Base-by-base conservation (phyloP, 129 eudicot species). In the Tagetes erecta region DNA sequence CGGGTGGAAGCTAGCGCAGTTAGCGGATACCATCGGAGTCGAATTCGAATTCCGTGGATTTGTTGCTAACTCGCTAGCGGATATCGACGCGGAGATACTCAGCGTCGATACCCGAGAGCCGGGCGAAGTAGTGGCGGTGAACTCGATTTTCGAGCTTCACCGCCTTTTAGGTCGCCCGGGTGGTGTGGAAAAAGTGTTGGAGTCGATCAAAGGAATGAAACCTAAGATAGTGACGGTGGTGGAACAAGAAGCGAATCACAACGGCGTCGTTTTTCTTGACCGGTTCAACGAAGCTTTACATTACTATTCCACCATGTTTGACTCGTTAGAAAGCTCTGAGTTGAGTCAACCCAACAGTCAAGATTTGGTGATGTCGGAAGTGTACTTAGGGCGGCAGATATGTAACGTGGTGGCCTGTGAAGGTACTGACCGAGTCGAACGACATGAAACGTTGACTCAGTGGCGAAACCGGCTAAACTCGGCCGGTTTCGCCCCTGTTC, bases 331-430 rank as follows among this genome's bases (percentile, higher is more conserved):
- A 76, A 80, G 90, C 30, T 82, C 89, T 55, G 97, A 86, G 78
- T 74, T 84, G 84, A 79, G 83, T 79, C 92, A 81, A 59, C 67
- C 88, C 5, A 72, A 57, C 68, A 73, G 78, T 60, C 87, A 83
- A 64, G 97, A 91, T 78, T 72, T 86, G 82, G 75, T 78, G 81
- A 91, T 91, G 97, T 84, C 97, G 9, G 97, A 88, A 77, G 87
- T 91, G 66, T 91, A 86, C 66, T 58, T 91, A 2, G 97, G 96
- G 35, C 68, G 92, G 78, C 97, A 91, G 88, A 88, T 91, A 70
- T 88, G 90, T 50, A 91, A 91, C 84, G 91, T 91, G 72, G 92
- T 91, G 78, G 88, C 97, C 0, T 88, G 96, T 60, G 97, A 91
- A 77, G 97, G 97, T 2, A 30, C 75, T 3, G 96, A 91, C 76